phyloP scores from a whole-genome alignment of 78 protist genomes.

The Cavenderia fasciculata region DNA sequence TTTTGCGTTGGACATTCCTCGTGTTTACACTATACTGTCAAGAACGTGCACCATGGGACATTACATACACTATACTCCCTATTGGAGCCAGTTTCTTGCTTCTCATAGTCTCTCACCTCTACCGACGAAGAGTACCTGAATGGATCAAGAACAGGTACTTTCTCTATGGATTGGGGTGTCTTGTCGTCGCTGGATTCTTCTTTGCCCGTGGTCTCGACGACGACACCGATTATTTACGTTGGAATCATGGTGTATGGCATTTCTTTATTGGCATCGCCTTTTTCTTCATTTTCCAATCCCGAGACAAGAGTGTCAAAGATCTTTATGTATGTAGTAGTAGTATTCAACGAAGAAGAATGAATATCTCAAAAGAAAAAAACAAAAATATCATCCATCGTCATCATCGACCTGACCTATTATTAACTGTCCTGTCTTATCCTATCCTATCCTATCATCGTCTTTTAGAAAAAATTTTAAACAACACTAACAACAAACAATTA shows the following conservation, averaged over 20 bases:
- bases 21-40: slow-evolving; percentile 70
- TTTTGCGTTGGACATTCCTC: slow-evolving; percentile 58
- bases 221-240: slow-evolving; percentile 61
- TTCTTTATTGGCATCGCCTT: slow-evolving; percentile 45
- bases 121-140: slow-evolving; percentile 32
- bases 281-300: slow-evolving; percentile 55
- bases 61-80: slow-evolving; percentile 47
- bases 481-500: too few relatives aligned
- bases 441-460: too few relatives aligned
- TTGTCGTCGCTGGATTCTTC: slow-evolving; percentile 50
- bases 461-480: too few relatives aligned
- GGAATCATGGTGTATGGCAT: slow-evolving; percentile 81
- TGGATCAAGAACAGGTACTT: slow-evolving; percentile 32
- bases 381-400: too few relatives aligned
- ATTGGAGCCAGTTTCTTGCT: slow-evolving; percentile 10
- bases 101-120: neutral
- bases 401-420: too few relatives aligned
- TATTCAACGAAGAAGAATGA: too few relatives aligned
- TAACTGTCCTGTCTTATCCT: too few relatives aligned
- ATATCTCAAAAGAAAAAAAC: too few relatives aligned
- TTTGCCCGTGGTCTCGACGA: slow-evolving; percentile 78
- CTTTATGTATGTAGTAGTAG: slow-evolving; percentile 21
- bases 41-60: slow-evolving; percentile 61
- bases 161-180: slow-evolving; percentile 29
- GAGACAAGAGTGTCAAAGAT: slow-evolving; percentile 2